Conservation (phyloP, 2,329 filamentous ascomycete species). For the Aureobasidium sp. region DNA sequence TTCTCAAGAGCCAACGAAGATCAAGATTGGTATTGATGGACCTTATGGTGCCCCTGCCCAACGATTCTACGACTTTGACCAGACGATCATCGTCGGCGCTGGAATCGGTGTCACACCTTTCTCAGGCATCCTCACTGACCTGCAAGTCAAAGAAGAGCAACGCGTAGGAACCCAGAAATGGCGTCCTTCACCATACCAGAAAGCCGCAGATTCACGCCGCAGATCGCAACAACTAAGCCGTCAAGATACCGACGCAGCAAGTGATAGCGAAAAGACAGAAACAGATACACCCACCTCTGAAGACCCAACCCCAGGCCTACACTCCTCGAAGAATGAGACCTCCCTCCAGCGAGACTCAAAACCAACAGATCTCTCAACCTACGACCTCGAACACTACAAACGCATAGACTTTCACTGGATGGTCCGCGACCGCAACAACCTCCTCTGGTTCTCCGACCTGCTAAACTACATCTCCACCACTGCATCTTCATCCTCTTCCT, state of each 20-base stretch:
- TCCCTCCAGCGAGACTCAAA: neutral
- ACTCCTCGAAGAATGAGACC: neutral
- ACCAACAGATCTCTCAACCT: neutral
- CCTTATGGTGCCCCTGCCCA: constrained; percentile 52
- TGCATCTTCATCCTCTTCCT: constrained; percentile 21
- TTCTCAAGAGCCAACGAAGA: constrained; percentile 20
- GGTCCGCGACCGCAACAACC: constrained; percentile 47
- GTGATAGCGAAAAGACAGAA: neutral
- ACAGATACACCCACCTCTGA: neutral
- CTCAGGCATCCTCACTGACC: constrained; percentile 47
- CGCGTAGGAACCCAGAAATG: neutral
- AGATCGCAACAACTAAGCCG: neutral
- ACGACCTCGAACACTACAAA: constrained; percentile 17
- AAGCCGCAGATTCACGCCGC: neutral
- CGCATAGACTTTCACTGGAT: constrained; percentile 55
- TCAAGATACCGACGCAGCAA: neutral
- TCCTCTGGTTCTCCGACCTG: constrained; percentile 50
- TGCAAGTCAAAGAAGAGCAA: constrained; percentile 31
- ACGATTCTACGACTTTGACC: constrained; percentile 50
- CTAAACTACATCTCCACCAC: constrained; percentile 41
- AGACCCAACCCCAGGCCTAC: neutral
- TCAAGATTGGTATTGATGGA: constrained; percentile 48
- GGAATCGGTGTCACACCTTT: constrained; percentile 53
- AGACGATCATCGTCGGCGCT: constrained; percentile 47
- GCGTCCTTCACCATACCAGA: neutral